Evolutionary conservation across 176 grass and related monocot species (phyloP).

Genomic region (Juncus inflexus): DNA sequence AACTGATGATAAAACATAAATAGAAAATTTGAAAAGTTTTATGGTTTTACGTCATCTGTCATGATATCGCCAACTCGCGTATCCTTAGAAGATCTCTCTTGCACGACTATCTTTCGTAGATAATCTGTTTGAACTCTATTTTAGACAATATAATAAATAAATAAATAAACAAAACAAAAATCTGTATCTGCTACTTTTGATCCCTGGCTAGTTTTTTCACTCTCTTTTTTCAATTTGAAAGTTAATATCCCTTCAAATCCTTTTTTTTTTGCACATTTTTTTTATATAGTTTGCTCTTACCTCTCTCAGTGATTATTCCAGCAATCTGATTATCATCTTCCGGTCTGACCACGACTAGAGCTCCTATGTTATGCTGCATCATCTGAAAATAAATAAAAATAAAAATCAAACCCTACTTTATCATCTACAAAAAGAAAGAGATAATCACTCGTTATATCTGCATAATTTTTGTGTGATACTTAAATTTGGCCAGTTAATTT

Average conservation of each 20-base stretch:
- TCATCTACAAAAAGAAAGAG: not conserved
- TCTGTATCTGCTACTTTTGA: not conserved
- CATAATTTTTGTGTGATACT: no score
- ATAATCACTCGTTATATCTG: not conserved
- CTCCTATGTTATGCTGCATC: constrained; percentile 65
- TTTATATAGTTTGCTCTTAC: constrained; percentile 29
- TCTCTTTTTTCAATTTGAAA: not conserved
- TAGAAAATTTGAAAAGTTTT: no score
- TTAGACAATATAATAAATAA: not conserved
- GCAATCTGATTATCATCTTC: constrained; percentile 64
- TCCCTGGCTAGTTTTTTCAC: not conserved
- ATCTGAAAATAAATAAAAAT: constrained; percentile 48
- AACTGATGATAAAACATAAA: no score
- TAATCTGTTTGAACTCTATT: constrained; percentile 51
- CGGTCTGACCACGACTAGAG: constrained; percentile 79
- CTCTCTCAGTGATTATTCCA: constrained; percentile 89
- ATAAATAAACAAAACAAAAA: not conserved
- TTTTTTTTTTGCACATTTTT: no score
- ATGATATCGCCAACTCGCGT: constrained; percentile 80
- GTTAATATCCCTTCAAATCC: not conserved
- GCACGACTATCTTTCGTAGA: constrained; percentile 63
- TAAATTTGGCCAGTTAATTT: not conserved
- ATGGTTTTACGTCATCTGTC: constrained; percentile 69
- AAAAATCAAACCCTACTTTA: not conserved
- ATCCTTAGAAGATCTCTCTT: constrained; percentile 43